These are phyloP conservation scores for Penicillium dipodomyicola DNA, from an alignment of 495 filamentous ascomycete genomes.

Conservation along the genomic window DNA sequence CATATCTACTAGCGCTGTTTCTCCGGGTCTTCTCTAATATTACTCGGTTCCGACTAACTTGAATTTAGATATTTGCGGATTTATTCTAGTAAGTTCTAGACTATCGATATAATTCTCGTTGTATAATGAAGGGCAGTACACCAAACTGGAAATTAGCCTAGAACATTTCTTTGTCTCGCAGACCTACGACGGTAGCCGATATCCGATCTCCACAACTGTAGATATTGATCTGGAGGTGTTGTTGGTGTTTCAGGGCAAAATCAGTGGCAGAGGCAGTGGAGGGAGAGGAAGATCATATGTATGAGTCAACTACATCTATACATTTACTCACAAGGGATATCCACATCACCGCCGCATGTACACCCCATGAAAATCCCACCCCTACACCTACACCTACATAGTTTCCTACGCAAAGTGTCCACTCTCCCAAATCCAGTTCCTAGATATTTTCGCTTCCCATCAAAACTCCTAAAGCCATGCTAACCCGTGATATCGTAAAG, in stretches of 20 bases:
- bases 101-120: not conserved
- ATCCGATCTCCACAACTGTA: not conserved
- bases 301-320: not conserved
- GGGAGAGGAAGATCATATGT: conserved; percentile 9
- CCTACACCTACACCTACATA: not conserved
- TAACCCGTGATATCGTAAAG: conserved; percentile 16
- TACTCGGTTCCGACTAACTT: no score
- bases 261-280: not conserved
- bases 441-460: conserved; percentile 8
- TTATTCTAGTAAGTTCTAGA: no score
- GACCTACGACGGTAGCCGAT: not conserved
- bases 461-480: conserved; percentile 18
- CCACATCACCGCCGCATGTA: not conserved
- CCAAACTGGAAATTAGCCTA: not conserved
- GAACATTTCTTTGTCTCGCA: not conserved
- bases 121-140: not conserved
- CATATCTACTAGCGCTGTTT: no score
- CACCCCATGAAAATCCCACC: not conserved
- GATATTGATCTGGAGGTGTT: not conserved
- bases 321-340: not conserved
- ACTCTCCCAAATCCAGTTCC: conserved; percentile 3
- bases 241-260: not conserved
- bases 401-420: not conserved
- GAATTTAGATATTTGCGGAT: no score
- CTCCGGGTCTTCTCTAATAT: no score